phyloP scores from a whole-genome alignment of 257 asterid genomes.

The Coffea eugenioides region DNA sequence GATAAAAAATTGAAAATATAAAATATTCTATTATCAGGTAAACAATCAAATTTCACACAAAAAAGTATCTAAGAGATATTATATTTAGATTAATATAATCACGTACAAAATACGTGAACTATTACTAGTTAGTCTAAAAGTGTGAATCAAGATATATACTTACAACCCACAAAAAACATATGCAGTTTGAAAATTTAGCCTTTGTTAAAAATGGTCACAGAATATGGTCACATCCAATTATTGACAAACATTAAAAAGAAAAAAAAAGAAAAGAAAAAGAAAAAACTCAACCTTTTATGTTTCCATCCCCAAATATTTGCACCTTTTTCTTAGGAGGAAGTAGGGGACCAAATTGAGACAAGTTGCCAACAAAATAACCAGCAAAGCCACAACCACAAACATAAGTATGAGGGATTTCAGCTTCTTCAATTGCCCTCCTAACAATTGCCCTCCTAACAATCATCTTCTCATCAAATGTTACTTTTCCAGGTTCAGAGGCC shows the following conservation, averaged over 20 bases:
- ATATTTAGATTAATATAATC: no score
- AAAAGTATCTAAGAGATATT: no score
- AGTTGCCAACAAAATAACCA: constrained; percentile 69
- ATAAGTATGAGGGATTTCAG: constrained; percentile 70
- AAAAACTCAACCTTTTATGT: constrained; percentile 48
- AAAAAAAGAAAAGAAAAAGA: no score
- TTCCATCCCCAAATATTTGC: constrained; percentile 58
- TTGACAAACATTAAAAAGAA: no score
- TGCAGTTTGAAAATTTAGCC: neutral
- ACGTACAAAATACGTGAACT: no score
- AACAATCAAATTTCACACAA: no score
- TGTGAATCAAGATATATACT: neutral
- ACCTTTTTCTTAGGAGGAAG: constrained; percentile 63
- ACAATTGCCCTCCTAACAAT: constrained; percentile 49
- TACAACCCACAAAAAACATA: neutral
- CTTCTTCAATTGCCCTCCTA: constrained; percentile 67
- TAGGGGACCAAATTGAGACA: constrained; percentile 60
- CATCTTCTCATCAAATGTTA: constrained; percentile 87
- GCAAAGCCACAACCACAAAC: constrained; percentile 74
- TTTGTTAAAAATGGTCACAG: no score
- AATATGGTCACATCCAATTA: no score
- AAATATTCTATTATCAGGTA: no score
- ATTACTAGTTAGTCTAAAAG: neutral
- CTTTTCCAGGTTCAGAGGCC: constrained; percentile 79
- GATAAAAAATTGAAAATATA: no score